Evolutionary conservation across 139 green algal species (phyloP).

Genomic region (Haematococcus lacustris): DNA sequence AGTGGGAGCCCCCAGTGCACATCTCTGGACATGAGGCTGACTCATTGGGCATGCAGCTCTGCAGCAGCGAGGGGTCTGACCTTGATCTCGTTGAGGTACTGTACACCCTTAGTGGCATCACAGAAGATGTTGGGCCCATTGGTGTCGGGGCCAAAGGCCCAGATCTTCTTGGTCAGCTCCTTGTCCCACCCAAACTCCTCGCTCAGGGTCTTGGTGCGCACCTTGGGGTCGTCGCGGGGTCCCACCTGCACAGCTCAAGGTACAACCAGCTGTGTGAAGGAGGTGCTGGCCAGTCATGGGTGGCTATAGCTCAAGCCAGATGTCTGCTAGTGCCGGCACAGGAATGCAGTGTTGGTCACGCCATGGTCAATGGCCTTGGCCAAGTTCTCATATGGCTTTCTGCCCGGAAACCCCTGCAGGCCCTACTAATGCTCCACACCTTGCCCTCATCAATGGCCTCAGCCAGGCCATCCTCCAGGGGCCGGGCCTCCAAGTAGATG

Average conservation of each 20-base stretch:
- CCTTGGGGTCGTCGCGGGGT: conserved; percentile 87
- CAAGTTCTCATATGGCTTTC: too few relatives aligned
- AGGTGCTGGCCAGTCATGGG: too few relatives aligned
- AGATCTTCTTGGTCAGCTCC: conserved; percentile 99
- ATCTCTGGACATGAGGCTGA: too few relatives aligned
- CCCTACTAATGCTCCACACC: conserved; percentile 14
- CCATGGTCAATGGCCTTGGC: conserved; percentile 96
- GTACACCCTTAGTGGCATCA: conserved; percentile 97
- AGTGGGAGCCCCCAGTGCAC: too few relatives aligned
- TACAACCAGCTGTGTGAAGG: too few relatives aligned
- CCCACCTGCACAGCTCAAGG: conserved; percentile 51
- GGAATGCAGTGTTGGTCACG: conserved; percentile 33
- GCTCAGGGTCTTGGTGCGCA: conserved; percentile 79
- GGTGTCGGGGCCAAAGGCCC: conserved; percentile 98
- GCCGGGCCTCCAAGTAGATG: conserved; percentile 90
- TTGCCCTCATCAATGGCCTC: conserved; percentile 97
- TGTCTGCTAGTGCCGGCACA: too few relatives aligned
- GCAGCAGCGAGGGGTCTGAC: too few relatives aligned
- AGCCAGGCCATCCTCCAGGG: conserved; percentile 94
- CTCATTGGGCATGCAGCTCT: too few relatives aligned
- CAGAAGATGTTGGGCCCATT: conserved; percentile 94
- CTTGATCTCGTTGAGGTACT: conserved; percentile 99
- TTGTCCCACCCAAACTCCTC: conserved; percentile 99
- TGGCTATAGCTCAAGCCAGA: too few relatives aligned
- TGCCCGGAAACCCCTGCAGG: too few relatives aligned